These are phyloP conservation scores for Globisporangium orthogonon DNA, from an alignment of 352 stramenopile species.

Conservation along the genomic window DNA sequence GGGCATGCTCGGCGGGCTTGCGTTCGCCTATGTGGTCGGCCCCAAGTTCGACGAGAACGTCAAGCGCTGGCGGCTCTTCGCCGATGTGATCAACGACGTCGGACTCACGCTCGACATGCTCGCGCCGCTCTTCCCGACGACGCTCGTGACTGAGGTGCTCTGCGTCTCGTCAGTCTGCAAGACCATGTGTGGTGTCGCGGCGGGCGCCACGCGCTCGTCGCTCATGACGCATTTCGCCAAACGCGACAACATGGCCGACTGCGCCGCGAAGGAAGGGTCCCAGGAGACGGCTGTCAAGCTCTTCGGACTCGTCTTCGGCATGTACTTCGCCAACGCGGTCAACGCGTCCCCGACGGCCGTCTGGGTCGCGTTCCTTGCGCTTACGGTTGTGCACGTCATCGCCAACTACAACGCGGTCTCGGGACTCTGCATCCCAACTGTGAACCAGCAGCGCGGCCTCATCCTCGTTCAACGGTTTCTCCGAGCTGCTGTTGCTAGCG, in stretches of 20 bases:
- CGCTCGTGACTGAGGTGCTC: slow-evolving; percentile 57
- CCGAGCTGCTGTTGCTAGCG: slow-evolving; percentile 1
- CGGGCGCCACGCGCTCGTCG: slow-evolving; percentile 90
- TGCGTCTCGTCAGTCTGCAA: slow-evolving; percentile 91
- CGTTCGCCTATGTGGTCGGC: slow-evolving; percentile 90
- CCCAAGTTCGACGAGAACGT: slow-evolving; percentile 93
- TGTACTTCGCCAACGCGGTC: slow-evolving; percentile 76
- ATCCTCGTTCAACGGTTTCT: slow-evolving; percentile 59
- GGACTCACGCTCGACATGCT: slow-evolving; percentile 89
- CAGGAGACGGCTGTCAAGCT: slow-evolving; percentile 95
- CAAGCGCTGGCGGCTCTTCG: slow-evolving; percentile 95
- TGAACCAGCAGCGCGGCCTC: slow-evolving; percentile 72
- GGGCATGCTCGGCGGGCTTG: slow-evolving; percentile 87
- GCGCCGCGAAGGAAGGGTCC: slow-evolving; percentile 93
- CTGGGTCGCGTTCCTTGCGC: slow-evolving; percentile 90
- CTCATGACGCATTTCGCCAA: slow-evolving; percentile 89
- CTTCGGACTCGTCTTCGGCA: slow-evolving; percentile 87
- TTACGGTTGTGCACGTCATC: slow-evolving; percentile 92
- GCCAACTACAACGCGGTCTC: slow-evolving; percentile 92
- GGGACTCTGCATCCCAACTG: slow-evolving; percentile 80
- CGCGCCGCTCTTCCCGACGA: slow-evolving; percentile 54
- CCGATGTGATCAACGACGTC: slow-evolving; percentile 95
- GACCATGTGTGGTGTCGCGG: slow-evolving; percentile 93
- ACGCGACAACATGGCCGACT: slow-evolving; percentile 86
- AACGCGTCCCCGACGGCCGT: slow-evolving; percentile 52